These are phyloP conservation scores for Vickermania ingenoplastis DNA, from an alignment of 208 protist species.

Conservation along the genomic window DNA sequence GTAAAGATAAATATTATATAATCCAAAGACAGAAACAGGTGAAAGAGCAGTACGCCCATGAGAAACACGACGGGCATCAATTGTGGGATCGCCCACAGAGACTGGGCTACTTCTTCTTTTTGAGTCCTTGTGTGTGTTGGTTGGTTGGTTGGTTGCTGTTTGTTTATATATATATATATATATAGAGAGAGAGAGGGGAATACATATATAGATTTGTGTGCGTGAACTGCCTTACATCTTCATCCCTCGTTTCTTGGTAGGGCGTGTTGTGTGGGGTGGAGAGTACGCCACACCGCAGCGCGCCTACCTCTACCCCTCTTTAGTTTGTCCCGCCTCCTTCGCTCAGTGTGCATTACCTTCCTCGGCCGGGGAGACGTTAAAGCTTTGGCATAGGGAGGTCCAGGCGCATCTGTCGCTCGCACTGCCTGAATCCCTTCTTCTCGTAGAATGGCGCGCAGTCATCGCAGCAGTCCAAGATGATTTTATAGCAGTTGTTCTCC, in stretches of 20 bases:
- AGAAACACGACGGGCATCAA: neutral
- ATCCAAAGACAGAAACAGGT: neutral
- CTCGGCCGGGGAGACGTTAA: neutral
- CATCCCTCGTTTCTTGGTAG: neutral
- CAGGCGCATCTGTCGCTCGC: slow-evolving; percentile 67
- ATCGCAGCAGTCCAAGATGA: slow-evolving; percentile 74
- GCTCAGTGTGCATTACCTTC: neutral
- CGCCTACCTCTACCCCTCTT: no score
- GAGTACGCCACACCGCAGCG: no score
- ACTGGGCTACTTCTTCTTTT: neutral
- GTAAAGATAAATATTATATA: neutral
- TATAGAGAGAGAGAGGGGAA: neutral
- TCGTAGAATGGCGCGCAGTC: slow-evolving; percentile 39
- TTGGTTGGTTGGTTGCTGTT: neutral
- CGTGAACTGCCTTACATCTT: neutral
- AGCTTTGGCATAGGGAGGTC: slow-evolving; percentile 14
- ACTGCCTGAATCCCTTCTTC: slow-evolving; percentile 45
- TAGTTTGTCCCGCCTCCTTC: no score
- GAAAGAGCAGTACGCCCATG: neutral
- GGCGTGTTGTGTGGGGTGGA: neutral
- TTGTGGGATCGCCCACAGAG: neutral
- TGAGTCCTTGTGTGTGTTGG: neutral
- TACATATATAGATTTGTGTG: neutral
- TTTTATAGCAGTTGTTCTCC: slow-evolving; percentile 65
- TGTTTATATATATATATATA: neutral